These are phyloP conservation scores for Ogataea salicorniae DNA, from an alignment of 805 yeast species.

Conservation along the genomic window DNA sequence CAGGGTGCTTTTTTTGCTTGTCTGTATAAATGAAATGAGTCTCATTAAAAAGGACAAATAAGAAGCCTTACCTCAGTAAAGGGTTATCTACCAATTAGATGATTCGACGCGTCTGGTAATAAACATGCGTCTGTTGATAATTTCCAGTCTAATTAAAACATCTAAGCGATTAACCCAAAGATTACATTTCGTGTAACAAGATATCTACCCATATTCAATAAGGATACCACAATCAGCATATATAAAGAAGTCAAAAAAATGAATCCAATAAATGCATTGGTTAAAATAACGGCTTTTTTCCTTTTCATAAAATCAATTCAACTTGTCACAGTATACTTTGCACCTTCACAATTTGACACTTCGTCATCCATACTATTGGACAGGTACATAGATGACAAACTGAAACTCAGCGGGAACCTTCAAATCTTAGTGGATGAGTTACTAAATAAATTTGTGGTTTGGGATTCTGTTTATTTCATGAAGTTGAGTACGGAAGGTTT, in stretches of 20 bases:
- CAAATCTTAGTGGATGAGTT: constrained; percentile 18
- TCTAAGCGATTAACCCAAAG: no score
- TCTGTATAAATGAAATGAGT: no score
- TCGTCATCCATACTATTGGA: constrained; percentile 37
- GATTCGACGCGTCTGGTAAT: no score
- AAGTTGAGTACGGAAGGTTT: constrained; percentile 47
- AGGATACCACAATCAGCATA: not conserved
- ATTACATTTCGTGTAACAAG: no score
- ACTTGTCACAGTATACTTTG: constrained; percentile 31
- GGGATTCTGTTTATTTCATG: constrained; percentile 84
- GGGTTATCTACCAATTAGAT: no score
- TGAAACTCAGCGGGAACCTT: not conserved
- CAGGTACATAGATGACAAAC: constrained; percentile 13
- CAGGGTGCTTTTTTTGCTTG: no score
- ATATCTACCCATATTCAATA: no score
- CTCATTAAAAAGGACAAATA: no score
- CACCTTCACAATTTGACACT: constrained; percentile 46
- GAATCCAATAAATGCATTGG: not conserved
- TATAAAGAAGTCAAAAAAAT: not conserved
- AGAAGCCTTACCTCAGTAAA: no score
- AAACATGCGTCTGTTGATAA: no score
- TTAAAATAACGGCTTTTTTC: constrained; percentile 16
- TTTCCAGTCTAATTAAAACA: no score
- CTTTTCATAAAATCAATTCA: constrained; percentile 34
- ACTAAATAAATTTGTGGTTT: constrained; percentile 53